Conservation (phyloP, 352 stramenopile genomes). For the Ophiocytium majus region DNA sequence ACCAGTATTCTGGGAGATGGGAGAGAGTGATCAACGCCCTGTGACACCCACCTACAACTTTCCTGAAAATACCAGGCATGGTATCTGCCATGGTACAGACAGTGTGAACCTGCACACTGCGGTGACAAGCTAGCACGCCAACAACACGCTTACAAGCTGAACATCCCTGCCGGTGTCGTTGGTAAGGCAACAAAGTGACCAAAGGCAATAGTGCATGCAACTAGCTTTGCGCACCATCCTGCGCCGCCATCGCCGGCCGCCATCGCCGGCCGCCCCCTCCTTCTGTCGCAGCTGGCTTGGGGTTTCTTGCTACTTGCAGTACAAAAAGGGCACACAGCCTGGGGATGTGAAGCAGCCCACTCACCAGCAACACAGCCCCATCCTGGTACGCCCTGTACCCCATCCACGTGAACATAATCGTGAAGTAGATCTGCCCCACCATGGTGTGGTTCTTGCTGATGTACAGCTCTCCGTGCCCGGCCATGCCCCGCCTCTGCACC, state of each 20-base stretch:
- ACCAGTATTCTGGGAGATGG: no score
- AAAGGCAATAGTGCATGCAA: neutral
- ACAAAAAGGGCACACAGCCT: no score
- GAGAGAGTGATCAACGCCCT: no score
- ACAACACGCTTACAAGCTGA: no score
- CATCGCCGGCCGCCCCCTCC: neutral
- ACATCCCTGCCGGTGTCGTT: no score
- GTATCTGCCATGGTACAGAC: no score
- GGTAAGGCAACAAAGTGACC: neutral
- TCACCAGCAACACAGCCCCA: constrained; percentile 43
- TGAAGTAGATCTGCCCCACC: constrained; percentile 43
- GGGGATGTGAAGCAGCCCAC: constrained; percentile 9
- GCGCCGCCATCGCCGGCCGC: neutral
- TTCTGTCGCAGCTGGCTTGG: neutral
- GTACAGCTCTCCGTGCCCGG: constrained; percentile 18
- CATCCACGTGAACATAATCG: constrained; percentile 56
- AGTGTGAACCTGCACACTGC: no score
- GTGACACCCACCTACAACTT: no score
- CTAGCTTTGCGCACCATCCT: neutral
- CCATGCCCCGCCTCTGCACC: constrained; percentile 11
- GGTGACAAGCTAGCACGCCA: no score
- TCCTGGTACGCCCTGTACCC: constrained; percentile 47
- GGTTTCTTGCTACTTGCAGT: no score
- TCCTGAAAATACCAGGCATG: no score
- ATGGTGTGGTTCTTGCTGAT: constrained; percentile 42